Base-by-base conservation (phyloP, 805 yeast species). In the Gaillardinia entomophila region DNA sequence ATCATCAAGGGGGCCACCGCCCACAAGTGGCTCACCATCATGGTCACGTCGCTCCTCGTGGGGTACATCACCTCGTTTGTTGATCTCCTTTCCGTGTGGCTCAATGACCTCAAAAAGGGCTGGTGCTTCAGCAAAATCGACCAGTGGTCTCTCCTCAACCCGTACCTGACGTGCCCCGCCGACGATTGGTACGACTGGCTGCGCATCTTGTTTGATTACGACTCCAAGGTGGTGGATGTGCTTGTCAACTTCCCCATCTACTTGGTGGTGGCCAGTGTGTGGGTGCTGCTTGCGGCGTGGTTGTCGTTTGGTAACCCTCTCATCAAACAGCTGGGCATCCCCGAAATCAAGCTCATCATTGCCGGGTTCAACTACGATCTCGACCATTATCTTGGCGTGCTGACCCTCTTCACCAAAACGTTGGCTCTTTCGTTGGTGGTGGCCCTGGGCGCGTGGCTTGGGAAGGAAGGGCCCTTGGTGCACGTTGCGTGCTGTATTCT, bases 391-490 rank as follows among this genome's bases (percentile, higher is more conserved):
- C 54, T 86, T 32, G 72, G 77, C 6, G 34, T 66, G 8, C 53
- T 55, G 20, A 69, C 82, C 3, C 57, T 85, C n/a, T 15, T 73
- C 3, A 62, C 65, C 33, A 85, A 85, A 49, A 60, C 73, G 3
- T 26, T 64, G 1, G 83, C 88, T 2, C 57, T 85, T 30, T 60
- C 77, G 4, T 57, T 83, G 29, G 79, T 81, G 12, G 79, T 82
- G 4, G 78, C 88, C 15, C 74, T 85, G 1, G 95, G 95, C 0
- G 48, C 86, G 2, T 82, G 90, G 85, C 68, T 82, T 5, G 95
- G 96, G 5, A 79, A 77, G 48, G 96, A 86, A 46, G 95, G 95
- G 2, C 95, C 96, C 1, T 53, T 87, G 34, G 89, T 84, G 16
- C 95, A 87, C 53, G 73, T 86, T 3, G 71, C 90, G 0, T 75